Percentiles rank a stretch among this genome's conserved stretches.
phyloP scores from a whole-genome alignment of 108 stramenopile species.

The Nannochloropsis salina region DNA sequence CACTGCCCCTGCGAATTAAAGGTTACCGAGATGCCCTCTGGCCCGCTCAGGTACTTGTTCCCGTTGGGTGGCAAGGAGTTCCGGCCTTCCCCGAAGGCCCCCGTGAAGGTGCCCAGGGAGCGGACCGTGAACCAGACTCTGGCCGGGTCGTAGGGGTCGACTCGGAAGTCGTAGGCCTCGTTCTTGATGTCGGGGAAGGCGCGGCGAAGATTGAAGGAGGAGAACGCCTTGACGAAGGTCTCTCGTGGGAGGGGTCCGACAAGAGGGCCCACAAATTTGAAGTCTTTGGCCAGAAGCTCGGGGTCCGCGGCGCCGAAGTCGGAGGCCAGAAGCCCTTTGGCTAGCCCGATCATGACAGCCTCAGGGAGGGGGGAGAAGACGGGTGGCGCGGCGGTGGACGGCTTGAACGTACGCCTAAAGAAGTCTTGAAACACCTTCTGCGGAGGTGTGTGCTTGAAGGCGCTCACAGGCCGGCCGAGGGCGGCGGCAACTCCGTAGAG shows the following conservation, averaged over 20 bases:
- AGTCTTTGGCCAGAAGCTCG: constrained; percentile 42
- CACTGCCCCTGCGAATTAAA: constrained; percentile 42
- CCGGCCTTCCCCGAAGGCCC: constrained; percentile 28
- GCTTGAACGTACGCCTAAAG: constrained; percentile 32
- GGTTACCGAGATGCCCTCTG: constrained; percentile 49
- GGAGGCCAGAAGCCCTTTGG: not conserved
- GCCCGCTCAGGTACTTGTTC: constrained; percentile 25
- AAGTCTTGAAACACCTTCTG: constrained; percentile 31
- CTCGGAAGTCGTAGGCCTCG: constrained; percentile 46
- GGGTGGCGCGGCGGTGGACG: not conserved
- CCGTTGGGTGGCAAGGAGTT: constrained; percentile 18
- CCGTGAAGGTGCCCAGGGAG: constrained; percentile 38
- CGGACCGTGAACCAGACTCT: constrained; percentile 41
- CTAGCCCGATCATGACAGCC: constrained; percentile 34
- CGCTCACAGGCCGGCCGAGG: constrained; percentile 32
- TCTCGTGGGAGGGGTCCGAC: constrained; percentile 45
- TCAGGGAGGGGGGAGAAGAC: constrained; percentile 23
- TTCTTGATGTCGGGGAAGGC: constrained; percentile 42
- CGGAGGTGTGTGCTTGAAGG: constrained; percentile 36
- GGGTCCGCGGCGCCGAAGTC: constrained; percentile 11
- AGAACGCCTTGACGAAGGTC: constrained; percentile 25
- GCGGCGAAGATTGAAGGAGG: constrained; percentile 20
- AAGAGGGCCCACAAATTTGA: constrained; percentile 44
- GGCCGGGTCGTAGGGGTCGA: constrained; percentile 52
- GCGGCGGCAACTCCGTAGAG: constrained; percentile 42